Evolutionary conservation across 768 basidiomycete genomes (phyloP).

Genomic region (Suillus hirtellus): DNA sequence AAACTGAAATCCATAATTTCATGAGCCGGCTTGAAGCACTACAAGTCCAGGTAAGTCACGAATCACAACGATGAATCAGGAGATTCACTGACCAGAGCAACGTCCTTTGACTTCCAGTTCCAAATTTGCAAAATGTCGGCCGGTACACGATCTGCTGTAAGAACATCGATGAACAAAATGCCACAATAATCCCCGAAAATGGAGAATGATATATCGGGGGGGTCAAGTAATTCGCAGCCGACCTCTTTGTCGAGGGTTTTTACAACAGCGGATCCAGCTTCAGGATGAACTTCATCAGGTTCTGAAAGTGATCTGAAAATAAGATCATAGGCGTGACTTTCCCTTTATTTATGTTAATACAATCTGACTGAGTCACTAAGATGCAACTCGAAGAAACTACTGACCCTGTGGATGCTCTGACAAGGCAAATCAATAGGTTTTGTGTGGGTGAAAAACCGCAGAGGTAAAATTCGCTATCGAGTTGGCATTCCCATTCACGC

Average conservation of each 20-base stretch:
- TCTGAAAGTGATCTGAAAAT: not conserved
- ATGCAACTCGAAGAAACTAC: not conserved
- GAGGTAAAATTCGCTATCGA: not conserved
- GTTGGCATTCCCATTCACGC: not conserved
- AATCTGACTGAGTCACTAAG: not conserved
- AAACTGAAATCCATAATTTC: not conserved
- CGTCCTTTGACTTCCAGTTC: not conserved
- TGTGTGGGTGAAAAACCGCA: not conserved
- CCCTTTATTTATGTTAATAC: not conserved
- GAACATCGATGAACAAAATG: not conserved
- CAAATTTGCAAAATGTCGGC: not conserved
- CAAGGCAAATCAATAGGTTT: not conserved
- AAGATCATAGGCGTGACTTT: not conserved
- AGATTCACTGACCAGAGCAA: not conserved
- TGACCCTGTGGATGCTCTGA: not conserved
- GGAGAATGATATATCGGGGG: not conserved
- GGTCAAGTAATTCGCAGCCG: too few relatives aligned
- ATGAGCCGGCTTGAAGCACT: not conserved
- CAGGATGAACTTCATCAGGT: slow-evolving; percentile 9
- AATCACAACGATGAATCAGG: not conserved
- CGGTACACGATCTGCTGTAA: not conserved
- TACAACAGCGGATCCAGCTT: slow-evolving; percentile 13
- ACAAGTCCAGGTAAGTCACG: not conserved
- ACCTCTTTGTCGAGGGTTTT: not conserved
- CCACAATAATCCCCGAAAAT: not conserved